Conservation (phyloP, 768 basidiomycete species). For the Collybiopsis confluens region DNA sequence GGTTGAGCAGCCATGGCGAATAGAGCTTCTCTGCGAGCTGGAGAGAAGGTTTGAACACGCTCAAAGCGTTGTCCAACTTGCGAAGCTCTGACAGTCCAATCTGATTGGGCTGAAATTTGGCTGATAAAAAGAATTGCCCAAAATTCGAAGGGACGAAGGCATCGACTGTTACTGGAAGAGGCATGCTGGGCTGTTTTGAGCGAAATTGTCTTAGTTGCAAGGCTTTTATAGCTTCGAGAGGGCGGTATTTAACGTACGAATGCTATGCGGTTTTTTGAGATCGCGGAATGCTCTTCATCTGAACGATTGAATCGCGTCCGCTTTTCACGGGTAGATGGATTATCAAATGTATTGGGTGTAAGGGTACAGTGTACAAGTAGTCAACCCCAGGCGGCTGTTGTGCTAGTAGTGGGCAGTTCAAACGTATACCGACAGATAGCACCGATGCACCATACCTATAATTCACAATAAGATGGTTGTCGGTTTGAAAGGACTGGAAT, state of each 20-base stretch:
- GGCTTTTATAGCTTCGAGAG: too few species aligned
- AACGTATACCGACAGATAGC: background rate
- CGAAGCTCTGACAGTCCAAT: background rate
- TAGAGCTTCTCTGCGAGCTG: background rate
- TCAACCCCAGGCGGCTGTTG: constrained; percentile 64
- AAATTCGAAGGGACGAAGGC: background rate
- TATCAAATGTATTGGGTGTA: background rate
- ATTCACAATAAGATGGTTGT: constrained; percentile 88
- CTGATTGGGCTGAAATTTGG: background rate
- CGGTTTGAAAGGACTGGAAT: constrained; percentile 76
- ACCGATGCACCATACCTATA: constrained; percentile 56
- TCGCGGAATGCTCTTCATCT: too few species aligned
- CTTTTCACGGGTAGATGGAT: too few species aligned
- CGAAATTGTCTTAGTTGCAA: too few species aligned
- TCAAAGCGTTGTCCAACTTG: background rate
- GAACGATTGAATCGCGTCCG: too few species aligned
- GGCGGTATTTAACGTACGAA: too few species aligned
- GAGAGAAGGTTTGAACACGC: background rate
- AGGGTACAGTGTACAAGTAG: background rate
- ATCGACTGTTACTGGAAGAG: background rate
- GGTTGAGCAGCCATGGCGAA: background rate
- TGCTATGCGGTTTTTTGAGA: too few species aligned
- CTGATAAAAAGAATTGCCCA: background rate
- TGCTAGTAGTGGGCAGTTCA: constrained; percentile 29
- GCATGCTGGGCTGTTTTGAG: background rate